These are phyloP conservation scores for Curvularia sp. DNA, from an alignment of 2,329 filamentous ascomycete species.

Conservation along the genomic window DNA sequence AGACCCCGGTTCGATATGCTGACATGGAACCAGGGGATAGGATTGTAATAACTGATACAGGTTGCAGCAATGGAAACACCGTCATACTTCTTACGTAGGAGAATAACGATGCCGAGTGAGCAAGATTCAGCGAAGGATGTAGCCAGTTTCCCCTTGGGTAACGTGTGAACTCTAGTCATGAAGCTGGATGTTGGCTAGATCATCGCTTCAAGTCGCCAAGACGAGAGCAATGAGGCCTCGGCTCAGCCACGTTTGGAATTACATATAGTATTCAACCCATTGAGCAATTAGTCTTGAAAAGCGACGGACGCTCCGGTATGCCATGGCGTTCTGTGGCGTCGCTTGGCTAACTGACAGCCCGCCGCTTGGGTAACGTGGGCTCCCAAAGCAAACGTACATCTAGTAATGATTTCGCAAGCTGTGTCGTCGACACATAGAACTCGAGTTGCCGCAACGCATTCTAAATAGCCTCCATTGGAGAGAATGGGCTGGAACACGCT, in stretches of 20 bases:
- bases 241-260: neutral
- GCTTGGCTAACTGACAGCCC: slow-evolving; percentile 17
- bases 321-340: slow-evolving; percentile 10
- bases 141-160: slow-evolving; percentile 12
- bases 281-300: slow-evolving; percentile 2
- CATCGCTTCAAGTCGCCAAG: slow-evolving; percentile 2
- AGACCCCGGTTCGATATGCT: neutral
- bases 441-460: neutral
- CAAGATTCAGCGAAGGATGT: neutral
- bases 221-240: slow-evolving; percentile 10
- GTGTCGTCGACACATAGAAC: neutral
- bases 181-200: slow-evolving; percentile 8
- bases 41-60: neutral
- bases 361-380: slow-evolving; percentile 7
- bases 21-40: neutral
- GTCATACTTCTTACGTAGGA: neutral
- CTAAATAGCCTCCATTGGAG: neutral
- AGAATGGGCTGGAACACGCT: neutral
- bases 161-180: slow-evolving; percentile 8
- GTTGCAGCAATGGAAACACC: neutral
- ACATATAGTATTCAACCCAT: slow-evolving; percentile 16
- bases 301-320: slow-evolving; percentile 17
- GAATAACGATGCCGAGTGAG: slow-evolving; percentile 19
- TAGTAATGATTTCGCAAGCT: neutral
- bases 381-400: slow-evolving; percentile 10